Evolutionary conservation across 2,329 filamentous ascomycete species (phyloP).

Genomic region (Colletotrichum sp.): DNA sequence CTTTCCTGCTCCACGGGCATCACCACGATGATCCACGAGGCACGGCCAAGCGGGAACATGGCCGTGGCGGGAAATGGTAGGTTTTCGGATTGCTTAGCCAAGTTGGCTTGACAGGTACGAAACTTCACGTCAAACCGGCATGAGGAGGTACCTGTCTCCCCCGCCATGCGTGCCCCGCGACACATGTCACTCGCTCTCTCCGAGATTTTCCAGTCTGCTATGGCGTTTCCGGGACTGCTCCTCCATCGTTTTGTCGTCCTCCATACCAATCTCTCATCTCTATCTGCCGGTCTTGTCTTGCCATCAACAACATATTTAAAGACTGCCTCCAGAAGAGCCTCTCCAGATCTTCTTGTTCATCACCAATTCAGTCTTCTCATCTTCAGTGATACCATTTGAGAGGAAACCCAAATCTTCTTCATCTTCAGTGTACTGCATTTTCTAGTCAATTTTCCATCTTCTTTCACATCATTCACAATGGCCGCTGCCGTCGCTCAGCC

Average conservation of each 20-base stretch:
- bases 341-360: neutral
- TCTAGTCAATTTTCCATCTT: neutral
- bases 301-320: slow-evolving; percentile 20
- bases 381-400: neutral
- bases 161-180: neutral
- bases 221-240: neutral
- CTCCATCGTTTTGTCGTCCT: neutral
- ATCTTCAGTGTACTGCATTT: neutral
- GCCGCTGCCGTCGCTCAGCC: slow-evolving; percentile 12
- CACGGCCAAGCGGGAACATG: neutral
- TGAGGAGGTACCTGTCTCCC: neutral
- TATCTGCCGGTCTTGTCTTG: neutral
- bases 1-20: slow-evolving; percentile 13
- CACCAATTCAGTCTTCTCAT: neutral
- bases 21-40: slow-evolving; percentile 3
- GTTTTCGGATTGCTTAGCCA: slow-evolving; percentile 13
- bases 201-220: slow-evolving; percentile 1
- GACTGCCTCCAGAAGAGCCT: neutral
- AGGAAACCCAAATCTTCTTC: neutral
- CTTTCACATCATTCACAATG: slow-evolving; percentile 4
- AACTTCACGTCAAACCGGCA: neutral
- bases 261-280: neutral
- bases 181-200: slow-evolving; percentile 2
- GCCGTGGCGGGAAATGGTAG: neutral
- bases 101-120: neutral